These are phyloP conservation scores for Coniochaeta sp. DNA, from an alignment of 2,329 filamentous ascomycete species.

Conservation along the genomic window DNA sequence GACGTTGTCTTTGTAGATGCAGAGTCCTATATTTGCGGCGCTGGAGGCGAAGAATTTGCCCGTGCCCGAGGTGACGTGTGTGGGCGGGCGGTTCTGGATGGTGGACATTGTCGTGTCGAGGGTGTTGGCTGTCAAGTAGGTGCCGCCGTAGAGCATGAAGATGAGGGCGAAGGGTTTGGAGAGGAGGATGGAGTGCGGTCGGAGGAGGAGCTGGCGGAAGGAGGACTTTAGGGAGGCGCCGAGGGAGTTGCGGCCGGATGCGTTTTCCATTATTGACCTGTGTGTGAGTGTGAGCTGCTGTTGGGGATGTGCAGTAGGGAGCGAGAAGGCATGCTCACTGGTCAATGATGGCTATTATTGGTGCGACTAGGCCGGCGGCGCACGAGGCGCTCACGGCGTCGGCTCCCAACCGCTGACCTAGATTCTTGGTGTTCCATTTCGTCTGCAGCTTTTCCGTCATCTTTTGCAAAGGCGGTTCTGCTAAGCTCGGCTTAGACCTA, in stretches of 20 bases:
- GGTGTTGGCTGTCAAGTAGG: constrained; percentile 81
- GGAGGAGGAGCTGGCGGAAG: constrained; percentile 45
- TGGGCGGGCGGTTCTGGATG: constrained; percentile 41
- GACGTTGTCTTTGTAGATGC: constrained; percentile 82
- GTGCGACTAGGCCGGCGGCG: constrained; percentile 71
- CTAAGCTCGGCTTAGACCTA: background rate
- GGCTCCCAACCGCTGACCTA: constrained; percentile 57
- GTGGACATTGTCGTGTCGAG: constrained; percentile 76
- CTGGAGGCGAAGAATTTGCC: constrained; percentile 77
- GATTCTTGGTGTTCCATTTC: constrained; percentile 68
- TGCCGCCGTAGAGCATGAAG: constrained; percentile 73
- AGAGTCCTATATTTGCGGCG: constrained; percentile 74
- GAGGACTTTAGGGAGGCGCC: constrained; percentile 51
- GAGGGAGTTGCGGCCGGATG: constrained; percentile 59
- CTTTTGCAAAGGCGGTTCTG: background rate
- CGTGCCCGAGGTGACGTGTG: constrained; percentile 62
- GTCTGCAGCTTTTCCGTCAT: background rate
- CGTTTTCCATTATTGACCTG: constrained; percentile 74
- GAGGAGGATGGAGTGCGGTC: constrained; percentile 53
- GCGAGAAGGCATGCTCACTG: constrained; percentile 44
- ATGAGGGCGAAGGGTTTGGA: constrained; percentile 64
- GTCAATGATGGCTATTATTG: constrained; percentile 82
- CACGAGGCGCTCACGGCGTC: constrained; percentile 63
- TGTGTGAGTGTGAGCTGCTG: constrained; percentile 2
- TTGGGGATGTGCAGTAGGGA: background rate